Evolutionary conservation across 352 stramenopile genomes (phyloP), one percentile per base, ranked within the genome.

Genomic region (Phytophthora citricola): DNA sequence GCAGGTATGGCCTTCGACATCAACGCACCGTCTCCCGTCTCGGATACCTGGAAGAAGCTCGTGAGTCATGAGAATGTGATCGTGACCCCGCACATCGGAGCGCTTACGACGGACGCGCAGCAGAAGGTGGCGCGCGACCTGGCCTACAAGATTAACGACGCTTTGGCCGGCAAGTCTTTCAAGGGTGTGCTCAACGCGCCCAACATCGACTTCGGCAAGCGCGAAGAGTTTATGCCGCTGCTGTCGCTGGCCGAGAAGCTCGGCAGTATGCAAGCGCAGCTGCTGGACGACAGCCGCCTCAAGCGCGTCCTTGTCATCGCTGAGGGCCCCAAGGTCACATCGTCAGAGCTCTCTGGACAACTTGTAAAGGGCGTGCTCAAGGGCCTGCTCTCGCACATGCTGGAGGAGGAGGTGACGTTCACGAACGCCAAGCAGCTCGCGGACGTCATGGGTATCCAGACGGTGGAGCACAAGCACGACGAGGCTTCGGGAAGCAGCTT

Each of bases 101-200:
- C 97, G 14, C 90, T 96, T 20, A 99, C 97, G 1, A 89, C 84
- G 32, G 96, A 98, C 71, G 96, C 95, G 3, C 94, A 99, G 86
- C 80, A 97, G 43, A 93, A 94, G 76, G 91, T 98, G 34, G 94
- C 97, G 49, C 81, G 79, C 44, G 91, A 97, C 53, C 65, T 98
- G 64, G 91, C 94, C 6, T 85, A 92, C 69, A 95, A 98, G 62
- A 90, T 99, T 46, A 86, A 91, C 51, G 79, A 97, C 47, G 98
- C 94, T 53, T 76, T 99, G 27, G 85, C 97, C 29, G 92, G 86
- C 47, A 95, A 96, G 71, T 92, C 83, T 3, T 98, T 98, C 69
- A 80, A 79, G 39, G 97, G 98, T 59, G 94, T 96, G 63, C 88
- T 99, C 40, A 99, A 99, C 73, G 98, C 98, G 50, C 95, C 97